Evolutionary conservation across 2,329 filamentous ascomycete genomes (phyloP), one percentile per base, ranked within the genome.

Genomic region (Rhexocercosporidium sp.): DNA sequence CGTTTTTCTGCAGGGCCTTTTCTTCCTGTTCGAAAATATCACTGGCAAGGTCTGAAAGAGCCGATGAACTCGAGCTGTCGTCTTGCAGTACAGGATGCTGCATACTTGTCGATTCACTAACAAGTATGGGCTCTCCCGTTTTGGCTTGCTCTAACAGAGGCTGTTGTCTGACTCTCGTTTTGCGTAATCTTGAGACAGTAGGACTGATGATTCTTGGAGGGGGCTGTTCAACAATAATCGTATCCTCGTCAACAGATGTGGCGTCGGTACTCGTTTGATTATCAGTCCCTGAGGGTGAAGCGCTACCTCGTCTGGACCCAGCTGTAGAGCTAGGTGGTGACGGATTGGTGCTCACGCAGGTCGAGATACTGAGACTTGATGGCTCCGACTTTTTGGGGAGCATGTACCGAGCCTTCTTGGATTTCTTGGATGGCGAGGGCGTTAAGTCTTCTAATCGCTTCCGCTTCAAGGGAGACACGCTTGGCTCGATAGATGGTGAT

Each of bases 231-330:
- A 77, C 75, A 25, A 76, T 65, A 60, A 77, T 76, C 3, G 73
- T 74, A 31, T 78, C 76, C 41, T 77, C 76, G 57, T 77, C 76
- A 18, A 76, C 75, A 39, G 76, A 77, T 25, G 76, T 78, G 22
- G 73, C 76, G 69, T 78, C 76, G 3, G 75, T 77, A 27, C 68
- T 67, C 9, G 64, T 72, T 31, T 73, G 70, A 5, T 64, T 70
- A 20, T 74, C 73, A 12, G 65, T 66, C 22, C 62, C 65, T 18
- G 66, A 70, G 18, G 62, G 62, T 12, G 67, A 69, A 5, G 64
- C 59, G 44, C 69, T 74, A 14, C 31, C 59, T n/a, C 63, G 51
- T 53, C 68, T 67, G 5, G 72, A 72, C 18, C 41, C 49, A 44
- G 46, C 62, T 39, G 65, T 34, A 1, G 67, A 71, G 39, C 63